Percentiles rank a stretch among this genome's conserved stretches.
phyloP scores from a whole-genome alignment of 1,284 basidiomycete genomes.

The Polyporus tsugae region DNA sequence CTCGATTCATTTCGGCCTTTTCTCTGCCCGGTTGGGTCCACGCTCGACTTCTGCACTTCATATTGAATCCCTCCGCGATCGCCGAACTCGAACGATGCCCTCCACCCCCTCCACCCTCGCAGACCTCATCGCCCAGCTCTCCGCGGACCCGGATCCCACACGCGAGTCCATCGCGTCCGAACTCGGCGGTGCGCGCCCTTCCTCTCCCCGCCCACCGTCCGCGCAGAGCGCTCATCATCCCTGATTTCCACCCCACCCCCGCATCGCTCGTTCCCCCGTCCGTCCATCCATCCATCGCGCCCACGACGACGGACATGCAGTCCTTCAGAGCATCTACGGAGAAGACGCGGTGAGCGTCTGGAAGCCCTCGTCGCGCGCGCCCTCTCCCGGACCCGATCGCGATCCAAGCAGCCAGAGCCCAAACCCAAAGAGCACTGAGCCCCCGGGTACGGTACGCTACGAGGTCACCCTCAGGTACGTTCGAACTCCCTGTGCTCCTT shows the following conservation, averaged over 20 bases:
- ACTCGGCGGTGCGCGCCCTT: constrained; percentile 63
- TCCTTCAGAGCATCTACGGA: constrained; percentile 87
- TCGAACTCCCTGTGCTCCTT: too few relatives aligned
- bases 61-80: not conserved
- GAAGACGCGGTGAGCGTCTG: constrained; percentile 68
- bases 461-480: constrained; percentile 62
- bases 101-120: constrained; percentile 43
- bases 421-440: constrained; percentile 23
- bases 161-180: constrained; percentile 69
- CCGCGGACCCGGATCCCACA: constrained; percentile 57
- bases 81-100: constrained; percentile 12
- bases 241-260: constrained; percentile 21
- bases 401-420: not conserved
- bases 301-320: constrained; percentile 48
- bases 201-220: constrained; percentile 32
- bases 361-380: constrained; percentile 42
- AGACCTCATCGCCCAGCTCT: constrained; percentile 56
- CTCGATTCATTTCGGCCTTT: not conserved
- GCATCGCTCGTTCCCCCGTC: constrained; percentile 10
- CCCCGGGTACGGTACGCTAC: constrained; percentile 64
- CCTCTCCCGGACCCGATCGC: constrained; percentile 31
- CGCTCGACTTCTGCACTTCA: not conserved
- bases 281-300: constrained; percentile 14
- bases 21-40: not conserved
- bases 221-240: constrained; percentile 33